phyloP scores from a whole-genome alignment of 1,139 yeast species.

The Scheffersomyces insectosa region DNA sequence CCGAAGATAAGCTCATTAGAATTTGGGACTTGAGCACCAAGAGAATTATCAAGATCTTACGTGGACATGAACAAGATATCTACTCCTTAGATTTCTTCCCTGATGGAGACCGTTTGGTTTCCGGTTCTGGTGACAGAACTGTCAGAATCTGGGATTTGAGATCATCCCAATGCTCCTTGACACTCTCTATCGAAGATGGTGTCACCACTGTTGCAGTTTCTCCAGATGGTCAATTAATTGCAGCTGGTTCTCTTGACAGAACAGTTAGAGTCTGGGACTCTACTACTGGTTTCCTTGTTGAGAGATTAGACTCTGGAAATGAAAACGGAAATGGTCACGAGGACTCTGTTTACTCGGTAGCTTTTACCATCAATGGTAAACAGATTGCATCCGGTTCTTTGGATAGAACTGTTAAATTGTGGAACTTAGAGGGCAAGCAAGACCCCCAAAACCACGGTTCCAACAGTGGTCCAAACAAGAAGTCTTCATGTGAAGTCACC shows the following conservation, averaged over 20 bases:
- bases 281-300: conserved; percentile 87
- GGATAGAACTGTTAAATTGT: conserved; percentile 93
- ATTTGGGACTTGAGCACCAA: conserved; percentile 94
- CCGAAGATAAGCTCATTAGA: conserved; percentile 94
- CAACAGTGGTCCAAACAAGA: conserved; percentile 35
- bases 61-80: conserved; percentile 97
- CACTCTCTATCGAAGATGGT: conserved; percentile 93
- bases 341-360: conserved; percentile 94
- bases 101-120: conserved; percentile 89
- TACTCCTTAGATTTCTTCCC: conserved; percentile 96
- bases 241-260: conserved; percentile 95
- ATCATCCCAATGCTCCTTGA: conserved; percentile 85
- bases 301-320: conserved; percentile 87
- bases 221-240: conserved; percentile 91
- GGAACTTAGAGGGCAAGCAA: conserved; percentile 77
- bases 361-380: conserved; percentile 87
- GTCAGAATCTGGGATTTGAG: conserved; percentile 97
- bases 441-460: conserved; percentile 41
- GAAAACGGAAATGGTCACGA: conserved; percentile 80
- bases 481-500: conserved; percentile 82
- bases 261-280: conserved; percentile 98
- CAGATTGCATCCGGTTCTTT: conserved; percentile 94
- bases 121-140: conserved; percentile 96
- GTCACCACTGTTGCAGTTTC: conserved; percentile 97
- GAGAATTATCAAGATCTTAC: conserved; percentile 81